Conservation (phyloP, 352 stramenopile species). For the Paralagenidium karlingii region DNA sequence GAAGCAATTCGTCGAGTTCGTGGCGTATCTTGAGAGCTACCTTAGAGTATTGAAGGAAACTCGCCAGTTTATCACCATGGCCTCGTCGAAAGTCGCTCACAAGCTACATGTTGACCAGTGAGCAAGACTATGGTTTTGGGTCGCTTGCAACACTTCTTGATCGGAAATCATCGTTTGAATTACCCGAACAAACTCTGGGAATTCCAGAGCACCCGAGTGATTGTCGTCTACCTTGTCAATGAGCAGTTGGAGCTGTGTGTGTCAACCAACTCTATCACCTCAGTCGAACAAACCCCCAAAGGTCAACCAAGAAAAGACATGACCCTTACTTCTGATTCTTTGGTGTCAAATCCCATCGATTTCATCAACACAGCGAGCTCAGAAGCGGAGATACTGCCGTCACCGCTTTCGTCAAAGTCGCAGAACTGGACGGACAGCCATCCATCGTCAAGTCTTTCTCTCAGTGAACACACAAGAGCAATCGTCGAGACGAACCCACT, state of each 20-base stretch:
- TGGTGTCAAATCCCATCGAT: conserved; percentile 39
- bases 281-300: too few species aligned
- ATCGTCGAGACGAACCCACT: conserved; percentile 8
- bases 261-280: neutral
- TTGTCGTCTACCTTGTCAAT: conserved; percentile 70
- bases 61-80: conserved; percentile 38
- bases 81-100: conserved; percentile 48
- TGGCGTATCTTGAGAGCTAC: conserved; percentile 30
- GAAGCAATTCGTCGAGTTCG: conserved; percentile 21
- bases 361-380: conserved; percentile 47
- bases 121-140: too few species aligned
- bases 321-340: conserved; percentile 27
- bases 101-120: too few species aligned
- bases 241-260: conserved; percentile 25
- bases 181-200: conserved; percentile 51
- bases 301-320: neutral
- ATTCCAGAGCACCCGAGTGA: conserved; percentile 50
- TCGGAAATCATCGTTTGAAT: neutral
- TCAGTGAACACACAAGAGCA: neutral
- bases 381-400: conserved; percentile 38
- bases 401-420: conserved; percentile 52
- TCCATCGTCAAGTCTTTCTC: too few species aligned
- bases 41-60: conserved; percentile 57
- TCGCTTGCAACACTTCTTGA: too few species aligned
- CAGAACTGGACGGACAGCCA: conserved; percentile 21